Conservation (phyloP, 164 flowering plant genomes). For the Chloranthus sessilifolius region DNA sequence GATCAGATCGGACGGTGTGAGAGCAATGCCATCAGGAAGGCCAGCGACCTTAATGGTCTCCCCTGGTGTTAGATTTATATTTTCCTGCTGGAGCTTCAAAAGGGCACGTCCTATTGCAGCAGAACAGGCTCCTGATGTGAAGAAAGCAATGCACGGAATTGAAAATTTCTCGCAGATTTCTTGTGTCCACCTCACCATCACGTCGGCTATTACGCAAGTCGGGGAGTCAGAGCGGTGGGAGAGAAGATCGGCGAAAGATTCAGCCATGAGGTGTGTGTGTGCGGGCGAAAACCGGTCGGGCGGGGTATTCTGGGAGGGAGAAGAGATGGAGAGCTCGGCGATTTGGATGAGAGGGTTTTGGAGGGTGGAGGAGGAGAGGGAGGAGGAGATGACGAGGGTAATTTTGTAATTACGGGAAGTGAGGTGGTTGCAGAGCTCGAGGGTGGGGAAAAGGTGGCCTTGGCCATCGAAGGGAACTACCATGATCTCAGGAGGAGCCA, state of each 20-base stretch:
- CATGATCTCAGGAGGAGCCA: conserved; percentile 28
- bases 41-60: conserved; percentile 31
- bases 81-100: conserved; percentile 29
- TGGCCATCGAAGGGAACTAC: conserved; percentile 46
- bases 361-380: conserved; percentile 28
- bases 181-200: conserved; percentile 39
- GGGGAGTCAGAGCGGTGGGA: conserved; percentile 8
- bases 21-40: conserved; percentile 35
- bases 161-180: conserved; percentile 23
- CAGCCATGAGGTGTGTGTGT: conserved; percentile 8
- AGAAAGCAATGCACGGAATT: conserved; percentile 34
- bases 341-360: conserved; percentile 22
- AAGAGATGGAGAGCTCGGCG: conserved; percentile 15
- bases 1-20: conserved; percentile 28
- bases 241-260: conserved; percentile 23
- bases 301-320: conserved; percentile 10
- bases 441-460: conserved; percentile 52
- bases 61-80: conserved; percentile 28
- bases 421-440: conserved; percentile 49
- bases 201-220: conserved; percentile 39
- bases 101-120: conserved; percentile 39
- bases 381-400: conserved; percentile 39
- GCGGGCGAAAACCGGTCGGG: conserved; percentile 6
- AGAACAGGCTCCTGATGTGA: conserved; percentile 55
- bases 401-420: conserved; percentile 22